Conservation (phyloP, 257 asterid genomes). For the Penstemon barbatus region DNA sequence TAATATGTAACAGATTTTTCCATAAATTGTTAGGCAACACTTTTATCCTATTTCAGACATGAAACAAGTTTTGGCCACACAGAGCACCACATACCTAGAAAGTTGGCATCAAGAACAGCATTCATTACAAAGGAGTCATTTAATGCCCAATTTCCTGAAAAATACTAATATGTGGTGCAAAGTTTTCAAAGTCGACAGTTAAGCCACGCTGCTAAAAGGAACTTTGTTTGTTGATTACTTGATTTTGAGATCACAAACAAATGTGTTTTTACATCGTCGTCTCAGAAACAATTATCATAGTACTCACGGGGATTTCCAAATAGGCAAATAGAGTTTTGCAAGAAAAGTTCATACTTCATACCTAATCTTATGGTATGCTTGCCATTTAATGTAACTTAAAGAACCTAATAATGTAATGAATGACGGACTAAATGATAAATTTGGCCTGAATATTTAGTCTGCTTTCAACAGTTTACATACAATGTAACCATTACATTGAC, state of each 20-base stretch:
- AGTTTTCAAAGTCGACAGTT: not conserved
- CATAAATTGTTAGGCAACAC: not conserved
- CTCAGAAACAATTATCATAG: not conserved
- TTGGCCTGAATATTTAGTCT: not conserved
- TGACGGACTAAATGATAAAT: not conserved
- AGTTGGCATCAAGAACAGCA: not conserved
- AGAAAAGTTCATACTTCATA: not conserved
- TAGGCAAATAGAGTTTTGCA: not conserved
- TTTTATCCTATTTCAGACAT: not conserved
- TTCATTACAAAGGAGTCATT: not conserved
- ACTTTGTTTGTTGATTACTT: no score
- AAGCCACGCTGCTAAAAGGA: not conserved
- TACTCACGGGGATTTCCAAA: not conserved
- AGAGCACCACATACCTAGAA: not conserved
- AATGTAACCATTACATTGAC: not conserved
- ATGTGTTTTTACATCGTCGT: conserved; percentile 3
- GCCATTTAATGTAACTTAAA: no score
- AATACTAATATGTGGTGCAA: not conserved
- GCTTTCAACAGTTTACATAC: not conserved
- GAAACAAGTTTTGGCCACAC: not conserved
- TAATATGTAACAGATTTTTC: not conserved
- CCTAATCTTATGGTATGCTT: no score
- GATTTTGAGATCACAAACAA: conserved; percentile 10
- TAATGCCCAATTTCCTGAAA: not conserved
- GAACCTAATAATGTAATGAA: conserved; percentile 12